Evolutionary conservation across 2,329 filamentous ascomycete genomes (phyloP), one percentile per base, ranked within the genome.

Genomic region (Ustulina deusta): DNA sequence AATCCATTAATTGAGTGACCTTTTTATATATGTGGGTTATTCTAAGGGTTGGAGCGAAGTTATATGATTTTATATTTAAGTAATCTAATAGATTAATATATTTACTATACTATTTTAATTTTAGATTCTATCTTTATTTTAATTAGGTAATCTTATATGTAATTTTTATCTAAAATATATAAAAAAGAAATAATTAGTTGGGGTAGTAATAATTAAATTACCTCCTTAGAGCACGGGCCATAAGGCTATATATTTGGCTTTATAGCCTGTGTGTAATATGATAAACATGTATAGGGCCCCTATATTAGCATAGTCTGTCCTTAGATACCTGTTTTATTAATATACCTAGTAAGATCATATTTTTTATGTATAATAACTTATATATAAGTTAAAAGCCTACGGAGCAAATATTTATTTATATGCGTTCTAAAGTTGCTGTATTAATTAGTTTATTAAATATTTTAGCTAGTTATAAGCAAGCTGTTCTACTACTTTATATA

Each of bases 281-380:
- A 5, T 48, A 48, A 48, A 48, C 40, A 10, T 42, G 17, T 42
- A 42, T 42, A 10, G 40, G 40, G 17, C 40, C 40, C 40, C 40
- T 42, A 42, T 42, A 42, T 42, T n/a, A 42, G 40, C 40, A 42
- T 42, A 42, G 40, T 42, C 40, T n/a, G 11, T 42, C 40, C 40
- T 22, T 48, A 48, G 20, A 48, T 48, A 48, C 22, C 20, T 5
- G 10, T 48, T 20, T 48, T 48, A 22, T 5, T 25, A 48, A 48
- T 48, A 48, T 10, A 48, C 40, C 40, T 4, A 42, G 40, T 42
- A 42, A 42, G 40, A 42, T 42, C 40, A 42, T 42, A n/a, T 42
- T 4, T n/a, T n/a, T n/a, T n/a, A n/a, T n/a, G n/a, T n/a, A n/a
- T n/a, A n/a, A n/a, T n/a, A n/a, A n/a, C 40, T 48, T 48, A 48